Evolutionary conservation across 106 monocot genomes (phyloP).

Genomic region (Dendrobium nobile): DNA sequence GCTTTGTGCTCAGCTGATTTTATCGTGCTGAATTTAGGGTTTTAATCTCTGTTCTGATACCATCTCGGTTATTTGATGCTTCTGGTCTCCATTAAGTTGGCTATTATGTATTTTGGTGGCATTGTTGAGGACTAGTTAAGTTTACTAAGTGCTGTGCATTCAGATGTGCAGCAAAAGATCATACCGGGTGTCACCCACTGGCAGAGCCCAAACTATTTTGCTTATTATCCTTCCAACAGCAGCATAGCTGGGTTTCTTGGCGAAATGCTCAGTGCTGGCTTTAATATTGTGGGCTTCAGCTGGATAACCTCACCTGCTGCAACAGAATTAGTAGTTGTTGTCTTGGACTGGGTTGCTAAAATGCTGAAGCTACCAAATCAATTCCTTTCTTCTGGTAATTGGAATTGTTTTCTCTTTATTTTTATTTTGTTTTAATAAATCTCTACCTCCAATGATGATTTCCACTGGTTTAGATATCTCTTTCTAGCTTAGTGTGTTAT

Average conservation of each 20-base stretch:
- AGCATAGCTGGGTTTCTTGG: conserved; percentile 89
- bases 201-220: conserved; percentile 79
- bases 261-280: conserved; percentile 80
- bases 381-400: conserved; percentile 65
- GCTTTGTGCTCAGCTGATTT: neutral
- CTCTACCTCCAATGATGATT: too few species aligned
- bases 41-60: too few species aligned
- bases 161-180: conserved; percentile 75
- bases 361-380: conserved; percentile 60
- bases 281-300: conserved; percentile 79
- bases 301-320: conserved; percentile 88
- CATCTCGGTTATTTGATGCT: too few species aligned
- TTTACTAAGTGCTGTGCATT: neutral
- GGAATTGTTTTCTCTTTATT: neutral
- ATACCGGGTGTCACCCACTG: conserved; percentile 72
- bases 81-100: too few species aligned
- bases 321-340: conserved; percentile 88
- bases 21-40: too few species aligned
- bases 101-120: neutral
- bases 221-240: conserved; percentile 77
- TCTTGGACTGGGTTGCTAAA: conserved; percentile 93
- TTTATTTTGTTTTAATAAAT: neutral
- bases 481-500: neutral
- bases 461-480: neutral
- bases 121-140: neutral